Conservation (phyloP, 768 basidiomycete species). For the Suillus clintonianus region DNA sequence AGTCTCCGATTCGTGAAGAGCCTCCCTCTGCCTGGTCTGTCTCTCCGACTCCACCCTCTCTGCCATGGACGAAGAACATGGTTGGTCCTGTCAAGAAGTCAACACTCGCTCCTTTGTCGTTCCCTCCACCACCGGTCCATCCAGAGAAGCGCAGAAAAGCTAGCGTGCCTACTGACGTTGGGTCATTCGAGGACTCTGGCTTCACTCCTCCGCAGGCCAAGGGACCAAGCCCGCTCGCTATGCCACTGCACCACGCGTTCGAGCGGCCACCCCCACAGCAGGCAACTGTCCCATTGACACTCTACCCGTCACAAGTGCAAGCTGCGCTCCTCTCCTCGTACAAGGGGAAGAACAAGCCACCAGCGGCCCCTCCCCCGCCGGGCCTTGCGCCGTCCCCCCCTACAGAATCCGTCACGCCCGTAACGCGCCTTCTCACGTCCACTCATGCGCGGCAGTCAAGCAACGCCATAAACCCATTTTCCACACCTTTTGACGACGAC, state of each 20-base stretch:
- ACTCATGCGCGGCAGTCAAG: slow-evolving; percentile 42
- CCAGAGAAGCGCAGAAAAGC: slow-evolving; percentile 33
- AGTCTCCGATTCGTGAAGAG: slow-evolving; percentile 21
- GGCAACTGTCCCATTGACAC: slow-evolving; percentile 13
- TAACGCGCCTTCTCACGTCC: slow-evolving; percentile 47
- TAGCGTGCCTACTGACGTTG: slow-evolving; percentile 40
- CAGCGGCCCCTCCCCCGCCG: background rate
- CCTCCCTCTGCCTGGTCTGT: slow-evolving; percentile 33
- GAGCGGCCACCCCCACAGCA: slow-evolving; percentile 18
- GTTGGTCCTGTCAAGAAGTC: slow-evolving; percentile 20
- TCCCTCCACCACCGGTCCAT: slow-evolving; percentile 34
- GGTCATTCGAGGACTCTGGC: slow-evolving; percentile 25
- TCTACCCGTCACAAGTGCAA: slow-evolving; percentile 19
- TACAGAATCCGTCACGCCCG: slow-evolving; percentile 32
- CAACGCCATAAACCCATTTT: slow-evolving; percentile 53
- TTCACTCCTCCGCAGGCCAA: slow-evolving; percentile 20
- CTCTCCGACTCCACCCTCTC: slow-evolving; percentile 29
- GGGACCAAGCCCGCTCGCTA: slow-evolving; percentile 31
- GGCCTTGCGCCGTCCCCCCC: slow-evolving; percentile 14
- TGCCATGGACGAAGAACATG: slow-evolving; percentile 25
- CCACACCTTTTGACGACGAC: slow-evolving; percentile 82
- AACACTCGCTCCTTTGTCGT: slow-evolving; percentile 38
- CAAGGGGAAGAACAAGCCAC: background rate
- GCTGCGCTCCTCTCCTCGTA: slow-evolving; percentile 7
- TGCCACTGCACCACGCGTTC: slow-evolving; percentile 48